Evolutionary conservation across 352 stramenopile genomes (phyloP).

Genomic region (Phytophthora tubulina): DNA sequence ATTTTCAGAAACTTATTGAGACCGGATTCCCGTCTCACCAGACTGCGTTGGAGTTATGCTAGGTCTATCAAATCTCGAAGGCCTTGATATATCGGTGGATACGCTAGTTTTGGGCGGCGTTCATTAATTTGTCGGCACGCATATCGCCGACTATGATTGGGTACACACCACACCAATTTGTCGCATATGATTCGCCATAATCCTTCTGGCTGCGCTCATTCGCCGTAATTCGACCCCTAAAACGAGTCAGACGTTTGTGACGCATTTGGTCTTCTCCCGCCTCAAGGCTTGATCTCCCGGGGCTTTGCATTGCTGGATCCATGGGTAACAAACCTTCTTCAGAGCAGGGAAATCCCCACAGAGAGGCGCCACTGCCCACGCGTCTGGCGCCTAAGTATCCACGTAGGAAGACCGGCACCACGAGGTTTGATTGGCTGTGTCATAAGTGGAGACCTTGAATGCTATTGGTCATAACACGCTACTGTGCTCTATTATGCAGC

Average conservation of each 20-base stretch:
- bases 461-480: slow-evolving; percentile 12
- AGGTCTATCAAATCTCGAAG: no score
- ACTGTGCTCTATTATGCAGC: slow-evolving; percentile 11
- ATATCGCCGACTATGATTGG: slow-evolving; percentile 13
- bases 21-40: no score
- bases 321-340: slow-evolving; percentile 53
- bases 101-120: no score
- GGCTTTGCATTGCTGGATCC: slow-evolving; percentile 3
- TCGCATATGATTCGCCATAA: slow-evolving; percentile 26
- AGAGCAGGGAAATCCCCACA: slow-evolving; percentile 12
- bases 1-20: no score
- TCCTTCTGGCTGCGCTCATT: slow-evolving; percentile 11
- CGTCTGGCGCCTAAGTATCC: slow-evolving; percentile 38
- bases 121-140: slow-evolving; percentile 1
- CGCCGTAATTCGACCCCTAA: slow-evolving; percentile 14
- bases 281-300: slow-evolving; percentile 7
- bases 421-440: slow-evolving; percentile 21
- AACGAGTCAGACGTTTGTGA: slow-evolving; percentile 8
- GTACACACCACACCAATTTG: background rate
- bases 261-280: slow-evolving; percentile 29
- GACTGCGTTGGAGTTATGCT: no score
- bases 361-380: slow-evolving; percentile 21
- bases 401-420: slow-evolving; percentile 21
- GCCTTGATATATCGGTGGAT: no score
- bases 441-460: background rate